Evolutionary conservation across 1,139 yeast genomes (phyloP).

Genomic region (Blastobotrys elegans): DNA sequence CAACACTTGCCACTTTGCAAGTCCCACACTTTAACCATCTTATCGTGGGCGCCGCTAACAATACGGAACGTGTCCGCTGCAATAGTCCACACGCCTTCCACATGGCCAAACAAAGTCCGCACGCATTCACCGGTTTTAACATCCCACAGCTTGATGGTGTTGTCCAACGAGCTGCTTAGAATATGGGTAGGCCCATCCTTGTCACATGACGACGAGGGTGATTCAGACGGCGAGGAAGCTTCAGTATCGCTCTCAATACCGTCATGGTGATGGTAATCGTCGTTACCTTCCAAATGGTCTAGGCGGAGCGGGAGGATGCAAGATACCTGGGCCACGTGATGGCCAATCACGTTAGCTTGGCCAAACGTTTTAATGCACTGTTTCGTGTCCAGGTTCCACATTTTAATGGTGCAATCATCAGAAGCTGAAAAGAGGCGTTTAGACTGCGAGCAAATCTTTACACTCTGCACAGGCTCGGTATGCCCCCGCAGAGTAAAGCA

Average conservation of each 20-base stretch:
- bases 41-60: conserved; percentile 90
- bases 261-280: conserved; percentile 25
- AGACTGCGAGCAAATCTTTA: conserved; percentile 75
- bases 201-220: background rate
- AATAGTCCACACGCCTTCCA: conserved; percentile 96
- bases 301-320: conserved; percentile 79
- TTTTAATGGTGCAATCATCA: conserved; percentile 85
- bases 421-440: conserved; percentile 80
- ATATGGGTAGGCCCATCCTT: conserved; percentile 67
- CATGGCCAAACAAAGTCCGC: conserved; percentile 93
- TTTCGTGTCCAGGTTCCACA: conserved; percentile 89
- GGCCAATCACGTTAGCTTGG: conserved; percentile 44
- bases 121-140: conserved; percentile 80
- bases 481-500: conserved; percentile 93
- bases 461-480: conserved; percentile 86
- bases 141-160: conserved; percentile 92
- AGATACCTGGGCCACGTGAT: conserved; percentile 71
- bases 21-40: conserved; percentile 91
- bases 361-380: conserved; percentile 75
- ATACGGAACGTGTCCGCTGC: conserved; percentile 93
- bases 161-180: conserved; percentile 83
- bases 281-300: conserved; percentile 36
- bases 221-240: background rate
- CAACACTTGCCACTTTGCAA: conserved; percentile 88
- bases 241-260: conserved; percentile 20